Percentiles rank a stretch among this genome's conserved stretches.
phyloP scores from a whole-genome alignment of 2,329 filamentous ascomycete genomes.

The Fusarium multiceps region DNA sequence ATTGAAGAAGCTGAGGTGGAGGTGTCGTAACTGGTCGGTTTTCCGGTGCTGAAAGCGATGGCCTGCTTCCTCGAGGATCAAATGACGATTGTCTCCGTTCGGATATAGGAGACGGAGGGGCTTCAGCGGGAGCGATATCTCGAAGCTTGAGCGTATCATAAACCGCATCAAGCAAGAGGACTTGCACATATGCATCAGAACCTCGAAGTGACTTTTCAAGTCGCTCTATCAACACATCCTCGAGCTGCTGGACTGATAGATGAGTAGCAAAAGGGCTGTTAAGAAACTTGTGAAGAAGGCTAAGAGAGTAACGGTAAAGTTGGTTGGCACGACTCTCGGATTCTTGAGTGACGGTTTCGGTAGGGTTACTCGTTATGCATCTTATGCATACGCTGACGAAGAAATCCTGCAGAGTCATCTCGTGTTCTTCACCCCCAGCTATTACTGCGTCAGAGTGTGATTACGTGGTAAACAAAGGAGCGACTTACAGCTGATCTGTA shows the following conservation, averaged over 20 bases:
- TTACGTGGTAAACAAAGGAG: background rate
- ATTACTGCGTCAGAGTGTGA: conserved; percentile 34
- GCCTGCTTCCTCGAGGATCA: conserved; percentile 56
- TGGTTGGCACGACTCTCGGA: conserved; percentile 64
- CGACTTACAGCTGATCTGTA: conserved; percentile 62
- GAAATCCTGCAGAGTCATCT: conserved; percentile 73
- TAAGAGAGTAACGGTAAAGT: conserved; percentile 77
- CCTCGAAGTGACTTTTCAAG: conserved; percentile 70
- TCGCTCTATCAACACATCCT: conserved; percentile 75
- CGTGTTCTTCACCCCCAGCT: conserved; percentile 64
- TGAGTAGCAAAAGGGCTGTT: conserved; percentile 69
- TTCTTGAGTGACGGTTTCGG: conserved; percentile 39
- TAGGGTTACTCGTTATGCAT: conserved; percentile 60
- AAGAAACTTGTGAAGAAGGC: conserved; percentile 76
- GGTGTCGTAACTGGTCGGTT: conserved; percentile 57
- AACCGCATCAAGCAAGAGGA: conserved; percentile 81
- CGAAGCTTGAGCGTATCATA: conserved; percentile 77
- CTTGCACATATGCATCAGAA: conserved; percentile 77
- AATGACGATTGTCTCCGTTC: conserved; percentile 60
- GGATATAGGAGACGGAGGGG: conserved; percentile 57
- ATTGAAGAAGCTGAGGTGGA: conserved; percentile 80
- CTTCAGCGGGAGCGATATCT: conserved; percentile 55
- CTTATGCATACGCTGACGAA: conserved; percentile 73
- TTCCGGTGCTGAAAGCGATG: conserved; percentile 52
- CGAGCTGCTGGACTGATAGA: conserved; percentile 73